Percentiles rank a stretch among this genome's conserved stretches.
phyloP scores from a whole-genome alignment of 306 rosid genomes.

The Mimosa bimucronata region DNA sequence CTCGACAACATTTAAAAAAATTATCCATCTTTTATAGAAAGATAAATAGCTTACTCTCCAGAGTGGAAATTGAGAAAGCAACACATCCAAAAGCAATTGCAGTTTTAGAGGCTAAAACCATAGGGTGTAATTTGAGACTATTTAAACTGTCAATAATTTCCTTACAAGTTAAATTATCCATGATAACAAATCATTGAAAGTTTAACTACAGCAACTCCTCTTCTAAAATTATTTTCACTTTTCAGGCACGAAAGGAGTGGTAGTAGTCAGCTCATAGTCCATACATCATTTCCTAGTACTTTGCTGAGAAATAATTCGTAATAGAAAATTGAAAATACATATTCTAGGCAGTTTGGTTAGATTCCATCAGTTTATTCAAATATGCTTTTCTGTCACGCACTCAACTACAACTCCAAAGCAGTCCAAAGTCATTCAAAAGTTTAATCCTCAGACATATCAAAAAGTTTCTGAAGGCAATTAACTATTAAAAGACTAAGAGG shows the following conservation, averaged over 20 bases:
- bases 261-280: neutral
- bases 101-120: neutral
- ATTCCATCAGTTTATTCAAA: neutral
- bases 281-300: neutral
- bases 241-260: neutral
- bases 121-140: neutral
- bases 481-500: conserved; percentile 10
- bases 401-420: neutral
- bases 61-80: neutral
- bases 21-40: neutral
- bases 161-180: neutral
- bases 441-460: conserved; percentile 3
- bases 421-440: conserved; percentile 12
- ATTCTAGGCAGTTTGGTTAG: neutral
- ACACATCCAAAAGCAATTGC: neutral
- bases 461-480: conserved; percentile 1
- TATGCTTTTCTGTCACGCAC: neutral
- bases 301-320: neutral
- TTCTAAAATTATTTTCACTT: neutral
- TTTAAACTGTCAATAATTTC: neutral
- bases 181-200: neutral
- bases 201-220: neutral
- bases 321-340: neutral
- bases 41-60: neutral
- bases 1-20: neutral